A percentile compares a stretch with the other conserved stretches of the same genome.
phyloP scores from a whole-genome alignment of 2,329 filamentous ascomycete genomes.

The Trichophyton equinum region DNA sequence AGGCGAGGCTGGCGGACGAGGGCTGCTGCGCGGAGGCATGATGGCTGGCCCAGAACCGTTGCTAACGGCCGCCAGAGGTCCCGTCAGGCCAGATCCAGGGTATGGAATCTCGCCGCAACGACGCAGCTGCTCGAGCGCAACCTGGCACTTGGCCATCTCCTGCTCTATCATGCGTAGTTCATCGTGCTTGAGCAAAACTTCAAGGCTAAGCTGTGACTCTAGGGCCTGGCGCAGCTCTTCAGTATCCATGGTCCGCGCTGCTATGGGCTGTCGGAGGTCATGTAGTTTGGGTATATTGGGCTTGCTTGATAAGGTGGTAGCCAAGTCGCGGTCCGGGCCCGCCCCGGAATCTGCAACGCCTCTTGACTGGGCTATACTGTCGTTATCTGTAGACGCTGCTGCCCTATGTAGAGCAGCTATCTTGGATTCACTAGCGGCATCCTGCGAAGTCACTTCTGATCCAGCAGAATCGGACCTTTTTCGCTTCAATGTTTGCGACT shows the following conservation, averaged over 20 bases:
- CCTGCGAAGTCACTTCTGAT: constrained; percentile 11
- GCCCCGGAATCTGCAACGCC: not conserved
- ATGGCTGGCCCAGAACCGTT: constrained; percentile 62
- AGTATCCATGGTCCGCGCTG: constrained; percentile 16
- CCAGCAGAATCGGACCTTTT: constrained; percentile 43
- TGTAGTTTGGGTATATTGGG: not conserved
- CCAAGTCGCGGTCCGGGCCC: not conserved
- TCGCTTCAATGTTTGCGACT: constrained; percentile 42
- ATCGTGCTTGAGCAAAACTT: constrained; percentile 87
- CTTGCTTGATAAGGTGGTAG: not conserved
- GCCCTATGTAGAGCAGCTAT: not conserved
- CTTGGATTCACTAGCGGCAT: not conserved
- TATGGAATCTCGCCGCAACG: constrained; percentile 88
- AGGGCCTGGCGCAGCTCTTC: constrained; percentile 57
- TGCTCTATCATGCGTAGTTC: constrained; percentile 90
- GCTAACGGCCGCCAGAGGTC: constrained; percentile 55
- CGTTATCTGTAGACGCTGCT: not conserved
- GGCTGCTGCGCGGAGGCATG: constrained; percentile 46
- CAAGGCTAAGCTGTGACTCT: constrained; percentile 76
- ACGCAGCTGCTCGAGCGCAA: constrained; percentile 83
- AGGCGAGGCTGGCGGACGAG: constrained; percentile 60
- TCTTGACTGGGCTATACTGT: not conserved
- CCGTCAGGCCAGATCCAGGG: constrained; percentile 51
- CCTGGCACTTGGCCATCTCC: constrained; percentile 89
- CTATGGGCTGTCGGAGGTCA: not conserved